Evolutionary conservation across 768 basidiomycete genomes (phyloP), one percentile per base, ranked within the genome.

Genomic region (Neoboletus brunneissimus): DNA sequence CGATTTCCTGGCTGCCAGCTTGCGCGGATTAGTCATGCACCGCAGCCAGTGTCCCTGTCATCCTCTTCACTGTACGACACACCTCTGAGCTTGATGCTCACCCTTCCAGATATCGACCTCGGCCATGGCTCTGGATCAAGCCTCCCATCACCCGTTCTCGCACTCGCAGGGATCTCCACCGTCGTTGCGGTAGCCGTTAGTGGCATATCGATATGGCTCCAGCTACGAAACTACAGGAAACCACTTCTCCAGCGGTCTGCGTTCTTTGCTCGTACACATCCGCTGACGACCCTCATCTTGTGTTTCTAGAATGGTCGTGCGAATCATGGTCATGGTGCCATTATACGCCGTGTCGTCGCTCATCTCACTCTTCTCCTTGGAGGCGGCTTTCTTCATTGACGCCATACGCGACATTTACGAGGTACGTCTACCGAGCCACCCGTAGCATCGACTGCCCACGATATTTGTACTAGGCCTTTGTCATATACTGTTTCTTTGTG

Each of bases 321-420:
- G 97, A 46, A 97, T 98, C 68, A 94, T 98, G 90, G 59, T 98
- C 63, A 98, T 98, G 94, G 91, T 91, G 6, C 96, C 96, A 0
- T 76, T 98, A 29, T 98, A 99, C 70, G 93, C 86, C 1, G 77
- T 98, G 29, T 81, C 97, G 0, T 94, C 93, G 4, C 77, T 98
- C 62, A 93, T 98, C 58, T 93, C 96, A 0, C 78, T 99, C 40
- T 92, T 94, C 75, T 97, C 94, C 0, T 77, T 98, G 53, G 89
- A 96, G 67, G 93, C 90, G 2, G 97, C 97, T 0, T 98, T 98
- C 76, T 87, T 97, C 58, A 95, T 99, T 57, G 97, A 99, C 69
- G 93, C 84, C 16, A 78, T 98, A 57, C 82, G 97, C 42, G 97
- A 98, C 71, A 83, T 99, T 16, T 99, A 99, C 71, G 97, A 99